Evolutionary conservation across 176 grass and related monocot genomes (phyloP).

Genomic region (Otatea glauca): DNA sequence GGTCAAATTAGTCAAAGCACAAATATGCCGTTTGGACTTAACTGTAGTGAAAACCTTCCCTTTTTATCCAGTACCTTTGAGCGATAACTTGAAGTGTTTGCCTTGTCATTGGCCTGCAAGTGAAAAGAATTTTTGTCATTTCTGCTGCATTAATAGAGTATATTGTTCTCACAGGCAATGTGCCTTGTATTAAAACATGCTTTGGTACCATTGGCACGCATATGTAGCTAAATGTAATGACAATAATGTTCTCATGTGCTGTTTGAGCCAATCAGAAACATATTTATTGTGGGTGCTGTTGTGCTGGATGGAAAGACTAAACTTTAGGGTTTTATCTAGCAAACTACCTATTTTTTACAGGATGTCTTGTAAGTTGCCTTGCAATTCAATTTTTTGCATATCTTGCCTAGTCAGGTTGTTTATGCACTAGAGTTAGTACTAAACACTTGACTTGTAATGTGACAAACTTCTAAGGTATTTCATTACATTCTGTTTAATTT

Average conservation of each 20-base stretch:
- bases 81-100: not conserved
- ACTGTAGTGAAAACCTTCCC: not conserved
- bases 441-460: not conserved
- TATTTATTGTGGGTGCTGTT: conserved; percentile 10
- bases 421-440: not conserved
- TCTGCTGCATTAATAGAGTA: not conserved
- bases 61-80: not conserved
- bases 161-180: not conserved
- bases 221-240: conserved; percentile 1
- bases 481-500: not conserved
- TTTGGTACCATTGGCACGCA: not conserved
- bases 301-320: not conserved
- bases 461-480: not conserved
- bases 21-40: not conserved
- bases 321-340: not conserved
- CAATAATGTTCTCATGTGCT: not conserved
- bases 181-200: not conserved
- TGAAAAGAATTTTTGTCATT: not conserved
- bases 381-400: not conserved
- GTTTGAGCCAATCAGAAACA: not conserved
- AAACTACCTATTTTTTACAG: not conserved
- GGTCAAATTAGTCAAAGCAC: not conserved
- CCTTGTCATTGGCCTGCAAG: not conserved
- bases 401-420: not conserved
- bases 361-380: not conserved